A percentile compares a stretch with the other conserved stretches of the same genome.
These are phyloP conservation scores for Auxenochlorella pyrenoidosa DNA, from an alignment of 139 green algal genomes.

Conservation along the genomic window DNA sequence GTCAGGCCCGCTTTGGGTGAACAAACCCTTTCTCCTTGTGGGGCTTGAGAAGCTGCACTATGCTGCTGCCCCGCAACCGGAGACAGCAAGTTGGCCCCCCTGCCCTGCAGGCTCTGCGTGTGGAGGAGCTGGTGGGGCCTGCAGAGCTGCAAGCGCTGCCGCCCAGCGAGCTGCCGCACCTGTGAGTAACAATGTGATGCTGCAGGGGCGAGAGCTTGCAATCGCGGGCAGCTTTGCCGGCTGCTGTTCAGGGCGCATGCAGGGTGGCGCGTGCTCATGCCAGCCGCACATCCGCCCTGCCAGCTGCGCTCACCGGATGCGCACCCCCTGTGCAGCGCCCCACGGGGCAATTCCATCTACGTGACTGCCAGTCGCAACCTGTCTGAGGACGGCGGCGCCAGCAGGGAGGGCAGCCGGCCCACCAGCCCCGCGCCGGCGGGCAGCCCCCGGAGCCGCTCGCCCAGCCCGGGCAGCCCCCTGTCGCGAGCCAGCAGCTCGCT, in stretches of 20 bases:
- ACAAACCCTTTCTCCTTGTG: no score
- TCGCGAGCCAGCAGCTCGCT: neutral
- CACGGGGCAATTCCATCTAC: constrained; percentile 1
- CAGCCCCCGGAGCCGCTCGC: constrained; percentile 6
- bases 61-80: neutral
- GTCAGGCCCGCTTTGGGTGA: no score
- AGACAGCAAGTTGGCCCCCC: no score
- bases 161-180: neutral
- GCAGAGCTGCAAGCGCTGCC: constrained; percentile 1
- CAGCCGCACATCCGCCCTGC: no score
- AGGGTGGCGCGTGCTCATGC: no score
- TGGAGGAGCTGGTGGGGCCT: constrained; percentile 32
- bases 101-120: constrained; percentile 11
- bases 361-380: neutral
- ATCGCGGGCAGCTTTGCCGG: no score
- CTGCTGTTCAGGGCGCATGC: no score
- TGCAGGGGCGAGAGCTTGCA: no score
- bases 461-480: neutral
- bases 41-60: neutral
- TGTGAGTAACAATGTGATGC: neutral
- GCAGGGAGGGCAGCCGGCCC: neutral
- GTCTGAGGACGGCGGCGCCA: neutral
- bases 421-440: neutral
- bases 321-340: neutral
- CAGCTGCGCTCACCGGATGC: neutral